These are phyloP conservation scores for Vitis hybrid DNA, from an alignment of 177 flowering plant genomes.

Conservation along the genomic window DNA sequence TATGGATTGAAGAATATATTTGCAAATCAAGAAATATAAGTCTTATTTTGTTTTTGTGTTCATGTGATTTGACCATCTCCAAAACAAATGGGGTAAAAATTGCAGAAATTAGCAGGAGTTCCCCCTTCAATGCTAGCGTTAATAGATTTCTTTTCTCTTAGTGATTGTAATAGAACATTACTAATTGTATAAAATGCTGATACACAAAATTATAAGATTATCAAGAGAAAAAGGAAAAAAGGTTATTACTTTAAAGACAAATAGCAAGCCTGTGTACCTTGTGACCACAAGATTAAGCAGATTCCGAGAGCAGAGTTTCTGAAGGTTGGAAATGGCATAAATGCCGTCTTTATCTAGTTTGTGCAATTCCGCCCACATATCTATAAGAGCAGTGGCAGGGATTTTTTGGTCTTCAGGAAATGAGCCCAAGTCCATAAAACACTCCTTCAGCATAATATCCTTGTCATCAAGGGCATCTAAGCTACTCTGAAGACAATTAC, in stretches of 20 bases:
- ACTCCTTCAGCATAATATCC: constrained; percentile 18
- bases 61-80: no score
- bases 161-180: no score
- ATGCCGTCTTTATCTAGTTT: constrained; percentile 30
- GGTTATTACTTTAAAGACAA: no score
- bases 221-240: no score
- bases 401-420: constrained; percentile 53
- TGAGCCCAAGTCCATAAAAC: constrained; percentile 44
- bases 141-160: no score
- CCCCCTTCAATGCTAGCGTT: no score
- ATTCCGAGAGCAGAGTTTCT: constrained; percentile 24
- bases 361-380: constrained; percentile 43
- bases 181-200: no score
- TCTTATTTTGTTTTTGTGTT: no score
- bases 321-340: constrained; percentile 19
- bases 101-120: no score
- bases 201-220: no score
- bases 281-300: constrained; percentile 23
- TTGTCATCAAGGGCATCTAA: constrained; percentile 26
- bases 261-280: constrained; percentile 11
- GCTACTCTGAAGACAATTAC: constrained; percentile 26
- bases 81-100: no score
- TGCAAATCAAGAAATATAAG: neutral
- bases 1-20: neutral
- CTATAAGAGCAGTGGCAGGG: constrained; percentile 40